Conservation (phyloP, 2,329 filamentous ascomycete species). For the Zymoseptoria crescenta region DNA sequence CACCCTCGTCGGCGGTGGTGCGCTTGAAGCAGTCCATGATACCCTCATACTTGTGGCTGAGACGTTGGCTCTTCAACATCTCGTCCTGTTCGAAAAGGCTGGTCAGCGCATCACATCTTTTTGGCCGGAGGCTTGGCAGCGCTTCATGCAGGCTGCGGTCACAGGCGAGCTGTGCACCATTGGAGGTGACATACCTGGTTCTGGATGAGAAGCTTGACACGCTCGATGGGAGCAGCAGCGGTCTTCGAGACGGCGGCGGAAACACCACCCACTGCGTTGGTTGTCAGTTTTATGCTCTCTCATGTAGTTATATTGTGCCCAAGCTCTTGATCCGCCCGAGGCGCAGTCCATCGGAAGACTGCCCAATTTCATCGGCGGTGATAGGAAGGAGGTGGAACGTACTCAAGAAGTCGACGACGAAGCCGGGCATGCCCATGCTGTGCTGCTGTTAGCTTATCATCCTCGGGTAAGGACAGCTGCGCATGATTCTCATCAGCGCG, state of each 20-base stretch:
- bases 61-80: conserved; percentile 98
- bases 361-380: neutral
- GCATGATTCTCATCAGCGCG: neutral
- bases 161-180: neutral
- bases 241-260: conserved; percentile 99
- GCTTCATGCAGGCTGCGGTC: conserved; percentile 4
- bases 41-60: conserved; percentile 92
- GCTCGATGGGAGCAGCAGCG: conserved; percentile 98
- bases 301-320: conserved; percentile 8
- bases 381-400: conserved; percentile 46
- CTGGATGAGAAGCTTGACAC: conserved; percentile 99
- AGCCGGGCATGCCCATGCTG: conserved; percentile 48
- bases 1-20: conserved; percentile 83
- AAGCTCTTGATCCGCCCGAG: conserved; percentile 22
- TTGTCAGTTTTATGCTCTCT: conserved; percentile 34
- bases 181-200: conserved; percentile 73
- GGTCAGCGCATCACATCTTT: neutral
- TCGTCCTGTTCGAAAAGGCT: conserved; percentile 66
- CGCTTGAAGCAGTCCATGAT: conserved; percentile 93
- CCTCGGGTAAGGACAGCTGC: neutral
- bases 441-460: neutral
- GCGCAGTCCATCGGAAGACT: neutral
- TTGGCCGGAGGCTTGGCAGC: conserved; percentile 1
- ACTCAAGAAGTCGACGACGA: conserved; percentile 98
- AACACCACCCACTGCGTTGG: conserved; percentile 87